Evolutionary conservation across 148 eudicot genomes (phyloP), one percentile per base, ranked within the genome.

Genomic region (Rheum nobile): DNA sequence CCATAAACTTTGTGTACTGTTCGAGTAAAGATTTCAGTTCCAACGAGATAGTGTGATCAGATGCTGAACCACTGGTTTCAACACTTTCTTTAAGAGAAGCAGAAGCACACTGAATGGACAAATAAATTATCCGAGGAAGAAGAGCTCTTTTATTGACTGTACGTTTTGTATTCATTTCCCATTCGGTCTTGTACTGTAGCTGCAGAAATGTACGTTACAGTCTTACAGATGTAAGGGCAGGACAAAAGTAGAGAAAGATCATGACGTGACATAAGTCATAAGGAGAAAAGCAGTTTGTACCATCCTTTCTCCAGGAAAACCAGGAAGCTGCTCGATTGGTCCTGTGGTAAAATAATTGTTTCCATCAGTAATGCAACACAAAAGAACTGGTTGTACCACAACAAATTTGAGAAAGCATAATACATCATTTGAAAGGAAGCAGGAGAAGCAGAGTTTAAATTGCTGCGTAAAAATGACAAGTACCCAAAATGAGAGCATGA

Each of bases 21-120:
- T 88, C 98, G n/a, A 95, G 89, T 79, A 95, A 79, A 57, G 80
- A 78, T 79, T 87, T 88, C 76, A 91, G 84, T 84, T 95, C 98
- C 34, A 67, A 54, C 17, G 80, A 77, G 67, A 82, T 46, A 72
- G 79, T 77, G 22, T 87, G 83, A 54, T 88, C 84, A 74, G 74
- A 47, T 38, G 63, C 42, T 39, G 96, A 85, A 44, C 91, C 97
- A 84, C 88, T 91, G 76, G 81, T 78, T 80, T 82, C 86, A 75
- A 74, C 65, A 71, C 72, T 84, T 76, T 83, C 90, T 82, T 90
- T 91, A 44, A 74, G 74, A n/a, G 89, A 84, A 47, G 81, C 80
- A 9, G 96, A 86, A 77, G 93, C 97, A 85, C 91, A 90, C 63
- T 85, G 85, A 70, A 91, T 76, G 52, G 98, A 95, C 74, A 95